Evolutionary conservation across 495 filamentous ascomycete genomes (phyloP).

Genomic region (Xylaria scruposa): DNA sequence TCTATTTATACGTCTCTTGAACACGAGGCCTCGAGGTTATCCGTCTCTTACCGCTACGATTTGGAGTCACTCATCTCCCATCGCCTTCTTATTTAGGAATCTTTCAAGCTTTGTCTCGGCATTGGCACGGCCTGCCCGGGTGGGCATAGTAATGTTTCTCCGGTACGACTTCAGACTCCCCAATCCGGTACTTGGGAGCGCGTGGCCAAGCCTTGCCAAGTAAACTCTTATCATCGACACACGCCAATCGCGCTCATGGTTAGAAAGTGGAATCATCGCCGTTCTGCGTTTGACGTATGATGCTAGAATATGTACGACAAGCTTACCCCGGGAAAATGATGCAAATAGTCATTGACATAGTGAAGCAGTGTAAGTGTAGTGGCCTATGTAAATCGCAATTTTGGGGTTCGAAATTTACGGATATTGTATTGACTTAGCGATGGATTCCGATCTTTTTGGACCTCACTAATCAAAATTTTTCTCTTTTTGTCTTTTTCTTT

Average conservation of each 20-base stretch:
- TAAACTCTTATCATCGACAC: constrained; percentile 9
- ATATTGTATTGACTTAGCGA: no score
- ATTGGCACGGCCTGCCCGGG: constrained; percentile 16
- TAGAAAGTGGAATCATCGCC: background rate
- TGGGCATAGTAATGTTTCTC: constrained; percentile 18
- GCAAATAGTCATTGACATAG: background rate
- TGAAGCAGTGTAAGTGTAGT: no score
- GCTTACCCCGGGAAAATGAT: background rate
- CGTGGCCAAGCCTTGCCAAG: constrained; percentile 15
- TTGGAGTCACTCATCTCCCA: background rate
- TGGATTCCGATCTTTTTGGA: no score
- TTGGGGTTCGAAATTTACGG: no score
- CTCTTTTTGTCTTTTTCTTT: no score
- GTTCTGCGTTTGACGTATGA: background rate
- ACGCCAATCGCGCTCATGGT: background rate
- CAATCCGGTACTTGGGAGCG: constrained; percentile 16
- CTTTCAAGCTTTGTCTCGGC: constrained; percentile 8
- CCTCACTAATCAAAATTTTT: no score
- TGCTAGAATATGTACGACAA: background rate
- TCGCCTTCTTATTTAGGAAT: constrained; percentile 25
- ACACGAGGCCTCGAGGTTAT: background rate
- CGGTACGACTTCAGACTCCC: constrained; percentile 18
- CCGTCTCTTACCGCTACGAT: no score
- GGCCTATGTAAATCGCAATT: no score
- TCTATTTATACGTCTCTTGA: constrained; percentile 12